phyloP scores from a whole-genome alignment of 805 yeast species.

The Isabelozyma heimii region DNA sequence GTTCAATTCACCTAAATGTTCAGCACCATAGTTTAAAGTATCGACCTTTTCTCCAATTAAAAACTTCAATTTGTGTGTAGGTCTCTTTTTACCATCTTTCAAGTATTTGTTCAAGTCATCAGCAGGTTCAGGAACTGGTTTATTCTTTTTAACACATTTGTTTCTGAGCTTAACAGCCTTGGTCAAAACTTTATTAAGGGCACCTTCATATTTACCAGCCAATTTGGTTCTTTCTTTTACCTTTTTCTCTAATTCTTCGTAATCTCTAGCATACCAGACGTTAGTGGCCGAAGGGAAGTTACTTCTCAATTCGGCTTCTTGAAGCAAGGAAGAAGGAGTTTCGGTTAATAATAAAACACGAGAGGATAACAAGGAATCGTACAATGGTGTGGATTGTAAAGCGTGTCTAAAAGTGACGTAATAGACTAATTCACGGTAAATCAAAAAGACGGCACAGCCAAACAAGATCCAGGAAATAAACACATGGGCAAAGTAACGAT shows the following conservation, averaged over 20 bases:
- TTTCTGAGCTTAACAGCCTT: conserved; percentile 57
- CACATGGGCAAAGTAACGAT: conserved; percentile 70
- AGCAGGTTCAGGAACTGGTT: conserved; percentile 53
- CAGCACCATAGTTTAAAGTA: conserved; percentile 71
- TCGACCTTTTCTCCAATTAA: conserved; percentile 81
- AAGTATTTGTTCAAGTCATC: conserved; percentile 62
- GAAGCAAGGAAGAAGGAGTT: conserved; percentile 47
- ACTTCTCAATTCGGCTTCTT: conserved; percentile 50
- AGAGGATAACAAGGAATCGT: conserved; percentile 66
- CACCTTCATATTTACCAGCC: conserved; percentile 59
- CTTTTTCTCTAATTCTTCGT: conserved; percentile 51
- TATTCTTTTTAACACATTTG: conserved; percentile 57
- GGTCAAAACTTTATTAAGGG: conserved; percentile 56
- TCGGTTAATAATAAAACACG: conserved; percentile 74
- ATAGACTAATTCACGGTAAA: conserved; percentile 72
- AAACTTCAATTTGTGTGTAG: conserved; percentile 72
- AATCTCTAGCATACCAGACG: conserved; percentile 64
- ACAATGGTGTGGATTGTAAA: conserved; percentile 67
- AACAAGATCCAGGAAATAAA: conserved; percentile 74
- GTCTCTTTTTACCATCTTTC: conserved; percentile 67
- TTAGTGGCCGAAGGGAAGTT: conserved; percentile 62
- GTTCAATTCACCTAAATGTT: conserved; percentile 67
- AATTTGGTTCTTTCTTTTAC: conserved; percentile 64
- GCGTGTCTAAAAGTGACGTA: conserved; percentile 73
- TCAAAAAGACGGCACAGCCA: conserved; percentile 60